Base-by-base conservation (phyloP, 2,329 filamentous ascomycete genomes). In the Pseudogymnoascus sp. region DNA sequence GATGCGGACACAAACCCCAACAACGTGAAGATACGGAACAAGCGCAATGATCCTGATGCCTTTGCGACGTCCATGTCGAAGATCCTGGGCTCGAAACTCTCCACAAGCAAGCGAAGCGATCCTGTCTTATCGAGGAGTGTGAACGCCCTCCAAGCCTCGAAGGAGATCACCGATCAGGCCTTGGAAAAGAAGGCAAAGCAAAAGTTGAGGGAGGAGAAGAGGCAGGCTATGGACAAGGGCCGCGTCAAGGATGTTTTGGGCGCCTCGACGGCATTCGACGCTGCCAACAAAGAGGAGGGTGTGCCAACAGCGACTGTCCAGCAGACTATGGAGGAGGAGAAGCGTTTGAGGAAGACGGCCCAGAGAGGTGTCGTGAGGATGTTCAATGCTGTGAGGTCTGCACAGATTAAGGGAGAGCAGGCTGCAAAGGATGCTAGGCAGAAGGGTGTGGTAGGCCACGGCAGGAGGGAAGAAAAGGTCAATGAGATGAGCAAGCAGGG, bases 401-500 rank as follows among this genome's bases (percentile, higher is more conserved):
- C 95, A 13, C 95, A 99, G 77, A 89, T 97, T 64, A 90, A 93
- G 75, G 93, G 89, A 2, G 84, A 88, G 64, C 87, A 93, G 75
- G 89, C 91, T 4, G 87, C 89, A 72, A 85, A 81, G 74, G 84
- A 85, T 68, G 83, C 86, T 59, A 84, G 84, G 75, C 86, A 85
- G 68, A 84, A 88, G 65, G 90, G 91, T 3, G 80, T 96, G 0
- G 83, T 96, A 33, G 93, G 93, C 1, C 86, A 91, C 71, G 84
- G 83, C 66, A 86, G 89, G 75, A 85, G 91, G 68, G 89, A 96
- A 77, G 91, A 96, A 77, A 92, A 89, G 78, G 82, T 96, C 61
- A 95, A 91, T 68, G 93, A 97, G 80, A 95, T 99, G 88, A 96
- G 89, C 75, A 96, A 96, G 79, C 90, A 97, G 78, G 93, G 93